Evolutionary conservation across 345 rosid species (phyloP).

Genomic region (Eucalyptus brandiana): DNA sequence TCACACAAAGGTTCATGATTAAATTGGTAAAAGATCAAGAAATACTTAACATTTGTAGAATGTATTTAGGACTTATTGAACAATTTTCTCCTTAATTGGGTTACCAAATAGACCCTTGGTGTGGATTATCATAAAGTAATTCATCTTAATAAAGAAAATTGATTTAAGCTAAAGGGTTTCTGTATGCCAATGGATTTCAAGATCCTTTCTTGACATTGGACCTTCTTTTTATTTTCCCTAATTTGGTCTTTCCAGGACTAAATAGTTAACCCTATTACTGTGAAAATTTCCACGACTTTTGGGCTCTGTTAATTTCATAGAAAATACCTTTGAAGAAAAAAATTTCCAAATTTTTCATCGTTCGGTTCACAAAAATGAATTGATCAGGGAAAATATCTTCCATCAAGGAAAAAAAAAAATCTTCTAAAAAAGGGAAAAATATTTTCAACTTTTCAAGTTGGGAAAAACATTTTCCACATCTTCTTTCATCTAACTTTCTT

Average conservation of each 20-base stretch:
- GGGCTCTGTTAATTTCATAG: too few species aligned
- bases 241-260: neutral
- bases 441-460: too few species aligned
- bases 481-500: too few species aligned
- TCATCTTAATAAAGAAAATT: neutral
- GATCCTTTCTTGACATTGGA: neutral
- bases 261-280: neutral
- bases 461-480: too few species aligned
- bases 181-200: neutral
- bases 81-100: neutral
- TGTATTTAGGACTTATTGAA: neutral
- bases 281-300: neutral
- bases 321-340: too few species aligned
- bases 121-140: neutral
- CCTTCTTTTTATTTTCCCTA: neutral
- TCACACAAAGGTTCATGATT: too few species aligned
- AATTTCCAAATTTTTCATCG: fast-evolving
- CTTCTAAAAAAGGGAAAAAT: too few species aligned
- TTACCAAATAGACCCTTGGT: neutral
- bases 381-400: too few species aligned
- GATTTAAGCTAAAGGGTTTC: neutral
- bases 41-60: neutral
- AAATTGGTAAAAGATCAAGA: too few species aligned
- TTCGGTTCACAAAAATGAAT: fast-evolving
- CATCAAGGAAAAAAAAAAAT: too few species aligned